A percentile compares a stretch with the other conserved stretches of the same genome.
Conservation (phyloP, 257 asterid species). For the Avicennia marina region DNA sequence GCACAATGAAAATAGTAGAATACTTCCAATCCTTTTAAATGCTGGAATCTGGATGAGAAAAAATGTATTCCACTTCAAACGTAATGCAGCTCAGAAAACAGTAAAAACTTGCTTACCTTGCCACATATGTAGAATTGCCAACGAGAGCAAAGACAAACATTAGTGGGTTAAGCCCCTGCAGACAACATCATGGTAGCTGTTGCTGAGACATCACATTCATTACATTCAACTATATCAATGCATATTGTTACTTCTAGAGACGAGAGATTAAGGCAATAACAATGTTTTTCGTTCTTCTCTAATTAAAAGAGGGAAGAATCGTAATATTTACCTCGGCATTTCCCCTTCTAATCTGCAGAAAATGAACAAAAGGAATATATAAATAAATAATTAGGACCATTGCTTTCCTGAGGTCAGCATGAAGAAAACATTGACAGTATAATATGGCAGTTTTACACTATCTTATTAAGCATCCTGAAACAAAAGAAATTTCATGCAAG, state of each 20-base stretch:
- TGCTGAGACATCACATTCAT: neutral
- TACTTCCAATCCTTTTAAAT: neutral
- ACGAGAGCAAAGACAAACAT: slow-evolving; percentile 78
- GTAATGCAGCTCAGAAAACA: neutral
- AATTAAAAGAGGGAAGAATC: neutral
- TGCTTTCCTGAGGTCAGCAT: too few species aligned
- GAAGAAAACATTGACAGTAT: neutral
- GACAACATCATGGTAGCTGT: neutral
- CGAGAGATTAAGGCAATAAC: neutral
- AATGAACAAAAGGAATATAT: neutral
- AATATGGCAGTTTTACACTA: neutral
- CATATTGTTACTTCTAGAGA: too few species aligned
- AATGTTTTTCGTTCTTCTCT: neutral
- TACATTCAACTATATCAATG: neutral
- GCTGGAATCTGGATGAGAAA: too few species aligned
- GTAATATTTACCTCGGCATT: slow-evolving; percentile 44
- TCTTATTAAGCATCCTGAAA: neutral
- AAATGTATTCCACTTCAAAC: neutral
- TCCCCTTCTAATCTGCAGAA: slow-evolving; percentile 59
- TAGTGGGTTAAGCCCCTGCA: slow-evolving; percentile 70
- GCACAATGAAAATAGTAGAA: too few species aligned
- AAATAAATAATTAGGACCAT: slow-evolving; percentile 11
- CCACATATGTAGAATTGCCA: slow-evolving; percentile 65
- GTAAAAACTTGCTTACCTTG: slow-evolving; percentile 42
- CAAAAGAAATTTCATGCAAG: neutral